These are phyloP conservation scores for Penicillium sp. DNA, from an alignment of 2,329 filamentous ascomycete species.

Conservation along the genomic window DNA sequence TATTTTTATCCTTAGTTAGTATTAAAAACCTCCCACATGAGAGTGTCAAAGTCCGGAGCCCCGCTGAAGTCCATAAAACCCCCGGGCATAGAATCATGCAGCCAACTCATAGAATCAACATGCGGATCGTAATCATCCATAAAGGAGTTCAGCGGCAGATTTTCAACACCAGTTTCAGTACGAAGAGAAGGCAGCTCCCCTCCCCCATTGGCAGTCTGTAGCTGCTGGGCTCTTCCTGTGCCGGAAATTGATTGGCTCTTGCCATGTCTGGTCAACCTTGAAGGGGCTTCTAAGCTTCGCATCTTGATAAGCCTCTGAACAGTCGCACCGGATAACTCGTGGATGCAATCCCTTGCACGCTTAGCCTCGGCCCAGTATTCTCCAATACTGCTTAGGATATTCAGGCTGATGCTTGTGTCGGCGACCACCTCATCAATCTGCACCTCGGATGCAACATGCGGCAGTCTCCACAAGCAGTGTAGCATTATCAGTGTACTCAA, in stretches of 20 bases:
- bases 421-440: slow-evolving; percentile 43
- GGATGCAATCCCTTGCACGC: slow-evolving; percentile 31
- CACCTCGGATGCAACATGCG: slow-evolving; percentile 40
- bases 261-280: slow-evolving; percentile 7
- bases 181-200: background rate
- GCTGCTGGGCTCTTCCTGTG: background rate
- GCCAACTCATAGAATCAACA: slow-evolving; percentile 18
- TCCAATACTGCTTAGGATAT: slow-evolving; percentile 51
- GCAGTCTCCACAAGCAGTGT: slow-evolving; percentile 51
- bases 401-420: slow-evolving; percentile 45
- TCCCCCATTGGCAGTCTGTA: background rate
- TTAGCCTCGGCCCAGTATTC: slow-evolving; percentile 53
- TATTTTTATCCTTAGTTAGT: background rate
- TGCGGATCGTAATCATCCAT: slow-evolving; percentile 14
- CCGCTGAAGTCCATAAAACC: slow-evolving; percentile 27
- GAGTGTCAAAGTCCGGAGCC: slow-evolving; percentile 29
- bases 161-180: slow-evolving; percentile 8
- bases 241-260: background rate
- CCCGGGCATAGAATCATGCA: slow-evolving; percentile 25
- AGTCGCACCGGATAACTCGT: slow-evolving; percentile 29
- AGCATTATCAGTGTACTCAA: slow-evolving; percentile 51
- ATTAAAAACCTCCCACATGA: slow-evolving; percentile 32
- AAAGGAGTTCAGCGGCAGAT: slow-evolving; percentile 15
- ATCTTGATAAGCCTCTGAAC: slow-evolving; percentile 25
- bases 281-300: slow-evolving; percentile 14